Conservation (phyloP, 257 asterid genomes). For the Capsicum rhomboideum region DNA sequence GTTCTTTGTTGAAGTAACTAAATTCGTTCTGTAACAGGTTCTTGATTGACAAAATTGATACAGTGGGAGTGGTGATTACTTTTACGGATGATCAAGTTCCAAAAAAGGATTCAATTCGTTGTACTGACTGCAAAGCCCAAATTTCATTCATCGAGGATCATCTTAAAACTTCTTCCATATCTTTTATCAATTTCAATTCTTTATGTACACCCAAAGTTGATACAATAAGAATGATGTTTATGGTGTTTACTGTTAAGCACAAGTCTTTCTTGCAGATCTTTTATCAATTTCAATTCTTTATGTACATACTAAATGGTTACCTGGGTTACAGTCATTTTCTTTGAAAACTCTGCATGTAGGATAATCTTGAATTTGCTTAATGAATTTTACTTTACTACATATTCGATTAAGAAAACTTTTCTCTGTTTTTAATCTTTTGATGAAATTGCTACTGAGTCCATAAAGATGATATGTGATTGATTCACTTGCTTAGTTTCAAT, state of each 20-base stretch:
- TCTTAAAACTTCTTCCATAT: neutral
- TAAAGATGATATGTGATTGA: neutral
- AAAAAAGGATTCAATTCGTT: neutral
- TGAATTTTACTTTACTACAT: neutral
- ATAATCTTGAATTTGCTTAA: neutral
- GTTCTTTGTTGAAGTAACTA: too few species aligned
- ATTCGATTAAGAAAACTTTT: neutral
- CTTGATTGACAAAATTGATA: neutral
- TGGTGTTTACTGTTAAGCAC: neutral
- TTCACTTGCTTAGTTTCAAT: neutral
- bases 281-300: neutral
- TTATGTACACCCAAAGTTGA: too few species aligned
- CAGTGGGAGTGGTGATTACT: neutral
- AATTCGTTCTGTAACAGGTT: neutral
- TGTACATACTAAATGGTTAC: neutral
- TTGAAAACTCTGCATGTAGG: neutral
- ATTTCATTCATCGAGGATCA: neutral
- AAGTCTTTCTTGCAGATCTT: neutral
- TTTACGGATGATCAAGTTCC: neutral
- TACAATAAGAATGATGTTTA: neutral
- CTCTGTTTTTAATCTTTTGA: neutral
- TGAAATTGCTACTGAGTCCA: neutral
- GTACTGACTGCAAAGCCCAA: neutral
- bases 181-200: too few species aligned
- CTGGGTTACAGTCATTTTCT: neutral